Percentiles rank a stretch among this genome's conserved stretches.
Evolutionary conservation across 257 asterid genomes (phyloP).

Genomic region (Ballota nigra): DNA sequence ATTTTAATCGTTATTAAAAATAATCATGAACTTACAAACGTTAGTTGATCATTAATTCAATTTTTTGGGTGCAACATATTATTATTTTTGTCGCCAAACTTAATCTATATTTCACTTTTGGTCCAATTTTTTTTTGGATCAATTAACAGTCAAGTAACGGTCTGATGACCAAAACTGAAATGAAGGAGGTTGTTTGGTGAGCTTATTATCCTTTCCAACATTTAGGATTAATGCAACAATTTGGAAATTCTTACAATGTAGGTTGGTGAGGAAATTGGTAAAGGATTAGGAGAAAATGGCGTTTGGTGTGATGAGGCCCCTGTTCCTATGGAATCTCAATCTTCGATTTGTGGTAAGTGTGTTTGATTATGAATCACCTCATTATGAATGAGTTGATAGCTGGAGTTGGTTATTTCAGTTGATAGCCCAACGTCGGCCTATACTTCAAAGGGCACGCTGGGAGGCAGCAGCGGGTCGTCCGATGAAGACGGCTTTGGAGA

Average conservation of each 20-base stretch:
- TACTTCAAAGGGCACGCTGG: constrained; percentile 38
- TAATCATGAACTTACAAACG: no score
- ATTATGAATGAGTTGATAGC: not conserved
- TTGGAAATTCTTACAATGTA: constrained; percentile 1
- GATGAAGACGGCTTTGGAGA: constrained; percentile 69
- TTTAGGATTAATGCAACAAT: no score
- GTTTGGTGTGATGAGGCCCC: constrained; percentile 44
- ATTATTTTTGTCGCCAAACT: no score
- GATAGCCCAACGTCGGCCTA: constrained; percentile 62
- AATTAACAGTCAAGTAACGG: no score
- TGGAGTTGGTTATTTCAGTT: constrained; percentile 34
- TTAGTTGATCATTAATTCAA: no score
- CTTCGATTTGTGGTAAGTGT: constrained; percentile 68
- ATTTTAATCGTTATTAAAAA: no score
- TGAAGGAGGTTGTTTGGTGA: no score
- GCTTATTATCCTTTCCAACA: no score
- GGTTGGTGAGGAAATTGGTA: constrained; percentile 41
- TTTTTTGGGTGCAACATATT: no score
- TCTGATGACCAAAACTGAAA: no score
- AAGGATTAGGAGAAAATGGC: constrained; percentile 33
- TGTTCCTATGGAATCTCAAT: constrained; percentile 56
- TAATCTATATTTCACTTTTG: no score
- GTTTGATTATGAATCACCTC: not conserved
- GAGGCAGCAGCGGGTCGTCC: constrained; percentile 74
- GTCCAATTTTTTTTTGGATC: no score